Base-by-base conservation (phyloP, 2,329 filamentous ascomycete genomes). In the Lecanoromycetidae sp. region DNA sequence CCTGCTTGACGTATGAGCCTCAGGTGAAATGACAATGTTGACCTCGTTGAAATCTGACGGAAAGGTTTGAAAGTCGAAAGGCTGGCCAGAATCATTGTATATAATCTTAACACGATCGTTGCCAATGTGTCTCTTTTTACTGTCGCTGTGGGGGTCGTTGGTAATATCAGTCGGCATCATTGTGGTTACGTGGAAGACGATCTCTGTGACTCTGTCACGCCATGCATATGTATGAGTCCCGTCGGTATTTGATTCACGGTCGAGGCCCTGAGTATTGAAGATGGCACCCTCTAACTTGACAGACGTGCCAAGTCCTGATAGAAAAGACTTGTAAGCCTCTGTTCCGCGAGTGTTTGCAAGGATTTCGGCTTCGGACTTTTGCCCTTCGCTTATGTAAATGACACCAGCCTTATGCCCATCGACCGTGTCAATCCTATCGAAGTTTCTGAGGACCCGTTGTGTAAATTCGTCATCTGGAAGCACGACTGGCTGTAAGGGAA, bases 51-150 rank as follows among this genome's bases (percentile, higher is more conserved):
- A 94, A 48, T 90, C 84, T 0, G 87, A 93, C 0, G 87, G 87
- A 57, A 98, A 94, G 0, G 86, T 94, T 61, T 94, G 79, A 61
- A 94, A 94, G 45, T 77, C 75, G 68, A 94, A 96, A 0, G 84
- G 82, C 39, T 81, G 64, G n/a, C 91, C 90, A 2, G 88, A 95
- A 58, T 94, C 87, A 62, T 98, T 98, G 73, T 93, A 98, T 49
- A 98, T 82, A 56, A 98, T 94, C 61, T 94, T 96, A 60, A 98
- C 91, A 62, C 86, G 94, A 63, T 96, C 91, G 60, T 98, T 98
- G 49, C 91, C 91, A 51, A 96, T 91, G 60, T 96, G 93, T 2
- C 80, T 76, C 66, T 98, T 98, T 70, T 98, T 98, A 62, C 79
- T 75, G 52, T 82, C 80, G 59, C 82, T 87, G 52, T 78, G 74